phyloP scores from a whole-genome alignment of 768 basidiomycete species.

The Ramaria sp. region DNA sequence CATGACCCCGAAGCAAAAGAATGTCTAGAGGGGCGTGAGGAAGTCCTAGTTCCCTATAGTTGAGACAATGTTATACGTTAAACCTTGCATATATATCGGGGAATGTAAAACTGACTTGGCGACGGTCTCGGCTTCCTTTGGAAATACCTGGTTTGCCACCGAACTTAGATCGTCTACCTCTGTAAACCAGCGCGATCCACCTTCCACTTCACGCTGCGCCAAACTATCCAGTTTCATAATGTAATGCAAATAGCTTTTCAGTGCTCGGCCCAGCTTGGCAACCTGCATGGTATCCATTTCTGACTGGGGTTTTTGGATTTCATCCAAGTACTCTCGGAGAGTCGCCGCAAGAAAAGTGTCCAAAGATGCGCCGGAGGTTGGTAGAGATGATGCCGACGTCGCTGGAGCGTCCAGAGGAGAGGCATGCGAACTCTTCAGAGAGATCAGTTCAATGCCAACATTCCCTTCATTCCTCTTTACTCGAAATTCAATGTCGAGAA shows the following conservation, averaged over 20 bases:
- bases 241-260: constrained; percentile 51
- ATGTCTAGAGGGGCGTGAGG: constrained; percentile 54
- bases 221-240: constrained; percentile 64
- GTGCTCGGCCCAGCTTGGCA: constrained; percentile 32
- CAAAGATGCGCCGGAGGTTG: constrained; percentile 24
- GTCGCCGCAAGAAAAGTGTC: constrained; percentile 51
- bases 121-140: constrained; percentile 39
- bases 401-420: constrained; percentile 29
- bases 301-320: constrained; percentile 45
- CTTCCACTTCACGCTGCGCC: constrained; percentile 46
- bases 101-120: constrained; percentile 35
- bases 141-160: constrained; percentile 37
- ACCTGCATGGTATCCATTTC: constrained; percentile 43
- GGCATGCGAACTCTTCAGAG: constrained; percentile 68
- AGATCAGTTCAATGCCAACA: constrained; percentile 35
- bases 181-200: constrained; percentile 66
- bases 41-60: constrained; percentile 7
- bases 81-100: constrained; percentile 3
- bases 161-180: constrained; percentile 47
- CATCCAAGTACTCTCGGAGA: constrained; percentile 45
- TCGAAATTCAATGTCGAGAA: constrained; percentile 62
- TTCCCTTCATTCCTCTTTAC: constrained; percentile 17
- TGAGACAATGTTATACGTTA: neutral
- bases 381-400: constrained; percentile 16
- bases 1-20: constrained; percentile 51